Evolutionary conservation across 2,329 filamentous ascomycete genomes (phyloP).

Genomic region (Calonectria pauciramosa): DNA sequence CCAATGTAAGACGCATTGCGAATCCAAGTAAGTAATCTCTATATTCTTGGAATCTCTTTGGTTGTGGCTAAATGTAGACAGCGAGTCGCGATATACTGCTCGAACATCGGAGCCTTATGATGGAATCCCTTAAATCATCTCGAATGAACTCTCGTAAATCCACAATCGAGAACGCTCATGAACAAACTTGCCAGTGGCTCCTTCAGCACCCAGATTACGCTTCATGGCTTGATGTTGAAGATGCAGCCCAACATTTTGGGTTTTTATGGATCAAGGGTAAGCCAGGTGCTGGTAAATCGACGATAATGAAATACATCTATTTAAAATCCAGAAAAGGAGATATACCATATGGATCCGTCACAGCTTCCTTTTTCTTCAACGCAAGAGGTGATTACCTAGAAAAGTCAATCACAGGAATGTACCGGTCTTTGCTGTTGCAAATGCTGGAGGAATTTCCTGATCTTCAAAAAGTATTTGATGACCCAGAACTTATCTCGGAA

Average conservation of each 20-base stretch:
- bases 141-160: slow-evolving; percentile 54
- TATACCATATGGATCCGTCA: slow-evolving; percentile 9
- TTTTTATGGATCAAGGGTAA: slow-evolving; percentile 64
- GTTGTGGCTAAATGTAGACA: background rate
- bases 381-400: slow-evolving; percentile 60
- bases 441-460: slow-evolving; percentile 53
- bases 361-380: slow-evolving; percentile 66
- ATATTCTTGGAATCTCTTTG: background rate
- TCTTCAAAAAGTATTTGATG: slow-evolving; percentile 51
- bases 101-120: background rate
- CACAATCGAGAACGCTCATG: slow-evolving; percentile 53
- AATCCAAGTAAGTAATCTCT: background rate
- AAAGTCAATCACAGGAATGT: slow-evolving; percentile 62
- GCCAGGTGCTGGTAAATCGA: slow-evolving; percentile 61
- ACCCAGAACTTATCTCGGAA: background rate
- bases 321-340: slow-evolving; percentile 16
- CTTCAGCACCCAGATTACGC: slow-evolving; percentile 4
- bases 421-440: slow-evolving; percentile 63
- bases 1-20: background rate
- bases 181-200: slow-evolving; percentile 38
- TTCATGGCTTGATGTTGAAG: slow-evolving; percentile 8
- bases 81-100: background rate
- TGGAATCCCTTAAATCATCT: slow-evolving; percentile 53
- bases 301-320: slow-evolving; percentile 58
- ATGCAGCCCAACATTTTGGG: slow-evolving; percentile 32